Conservation (phyloP, 768 basidiomycete genomes). For the Suillus subalutaceus region DNA sequence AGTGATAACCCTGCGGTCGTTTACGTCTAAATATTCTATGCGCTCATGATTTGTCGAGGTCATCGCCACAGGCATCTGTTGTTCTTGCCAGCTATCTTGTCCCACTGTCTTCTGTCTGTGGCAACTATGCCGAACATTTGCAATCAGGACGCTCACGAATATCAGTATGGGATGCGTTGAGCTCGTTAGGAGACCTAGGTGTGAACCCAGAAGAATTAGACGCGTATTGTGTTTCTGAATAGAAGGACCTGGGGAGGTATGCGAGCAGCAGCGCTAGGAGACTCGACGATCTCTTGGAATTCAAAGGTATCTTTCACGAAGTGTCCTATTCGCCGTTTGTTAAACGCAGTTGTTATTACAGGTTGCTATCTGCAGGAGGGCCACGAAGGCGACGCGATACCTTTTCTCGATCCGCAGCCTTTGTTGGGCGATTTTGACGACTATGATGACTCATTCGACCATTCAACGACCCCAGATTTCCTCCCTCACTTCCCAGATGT, state of each 20-base stretch:
- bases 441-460: constrained; percentile 23
- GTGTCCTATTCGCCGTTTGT: constrained; percentile 8
- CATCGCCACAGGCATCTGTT: constrained; percentile 71
- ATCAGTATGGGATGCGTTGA: constrained; percentile 60
- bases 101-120: constrained; percentile 66
- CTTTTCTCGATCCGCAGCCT: constrained; percentile 46
- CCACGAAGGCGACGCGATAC: constrained; percentile 57
- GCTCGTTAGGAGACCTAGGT: constrained; percentile 76
- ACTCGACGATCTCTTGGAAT: constrained; percentile 73
- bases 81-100: constrained; percentile 76
- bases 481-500: constrained; percentile 40
- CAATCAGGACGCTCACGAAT: constrained; percentile 67
- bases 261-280: constrained; percentile 63
- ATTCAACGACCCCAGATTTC: constrained; percentile 34
- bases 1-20: no score
- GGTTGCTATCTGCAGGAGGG: constrained; percentile 66
- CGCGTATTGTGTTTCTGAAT: constrained; percentile 70
- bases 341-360: constrained; percentile 35
- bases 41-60: constrained; percentile 74
- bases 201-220: constrained; percentile 68
- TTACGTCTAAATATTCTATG: constrained; percentile 77
- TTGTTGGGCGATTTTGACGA: constrained; percentile 11
- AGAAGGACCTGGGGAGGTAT: constrained; percentile 68
- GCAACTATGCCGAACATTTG: constrained; percentile 74
- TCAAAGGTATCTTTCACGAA: constrained; percentile 56